Percentiles rank a stretch among this genome's conserved stretches.
Evolutionary conservation across 495 filamentous ascomycete species (phyloP).

Genomic region (Aspergillus egyptiacus): DNA sequence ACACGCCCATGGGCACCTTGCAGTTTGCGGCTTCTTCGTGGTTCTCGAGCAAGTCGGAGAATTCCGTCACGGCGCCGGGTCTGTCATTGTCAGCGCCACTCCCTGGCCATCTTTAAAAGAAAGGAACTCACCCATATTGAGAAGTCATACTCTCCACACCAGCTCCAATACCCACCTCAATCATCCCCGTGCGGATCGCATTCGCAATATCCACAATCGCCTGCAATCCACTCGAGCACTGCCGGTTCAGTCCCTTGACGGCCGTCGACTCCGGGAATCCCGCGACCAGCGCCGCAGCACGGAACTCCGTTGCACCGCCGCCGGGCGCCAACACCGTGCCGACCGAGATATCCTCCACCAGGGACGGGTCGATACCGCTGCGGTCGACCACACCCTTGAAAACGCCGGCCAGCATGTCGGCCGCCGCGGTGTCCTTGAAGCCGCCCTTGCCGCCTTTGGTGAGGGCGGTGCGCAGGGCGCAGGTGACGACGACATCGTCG

Average conservation of each 20-base stretch:
- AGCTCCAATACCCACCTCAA: conserved; percentile 89
- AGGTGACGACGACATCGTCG: conserved; percentile 85
- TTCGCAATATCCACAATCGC: conserved; percentile 91
- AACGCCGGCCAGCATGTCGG: conserved; percentile 80
- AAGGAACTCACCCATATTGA: conserved; percentile 68
- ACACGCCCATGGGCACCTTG: conserved; percentile 94
- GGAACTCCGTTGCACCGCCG: conserved; percentile 93
- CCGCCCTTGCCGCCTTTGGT: conserved; percentile 88
- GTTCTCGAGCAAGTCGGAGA: conserved; percentile 83
- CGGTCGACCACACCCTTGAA: conserved; percentile 75
- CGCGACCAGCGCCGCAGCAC: conserved; percentile 84
- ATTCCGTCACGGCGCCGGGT: conserved; percentile 87
- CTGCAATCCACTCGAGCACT: conserved; percentile 85
- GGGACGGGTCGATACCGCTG: conserved; percentile 74
- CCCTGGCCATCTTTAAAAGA: background rate
- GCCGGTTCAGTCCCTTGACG: conserved; percentile 81
- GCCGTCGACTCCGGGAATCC: conserved; percentile 82
- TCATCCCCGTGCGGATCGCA: conserved; percentile 81
- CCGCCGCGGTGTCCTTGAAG: conserved; percentile 87
- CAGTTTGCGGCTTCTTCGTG: conserved; percentile 85
- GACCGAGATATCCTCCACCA: conserved; percentile 89
- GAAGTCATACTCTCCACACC: conserved; percentile 97
- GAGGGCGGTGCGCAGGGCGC: conserved; percentile 83
- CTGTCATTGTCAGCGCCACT: background rate
- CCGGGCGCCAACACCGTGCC: conserved; percentile 88